Base-by-base conservation (phyloP, 2,329 filamentous ascomycete species). In the Sodiomyces alkalinus region DNA sequence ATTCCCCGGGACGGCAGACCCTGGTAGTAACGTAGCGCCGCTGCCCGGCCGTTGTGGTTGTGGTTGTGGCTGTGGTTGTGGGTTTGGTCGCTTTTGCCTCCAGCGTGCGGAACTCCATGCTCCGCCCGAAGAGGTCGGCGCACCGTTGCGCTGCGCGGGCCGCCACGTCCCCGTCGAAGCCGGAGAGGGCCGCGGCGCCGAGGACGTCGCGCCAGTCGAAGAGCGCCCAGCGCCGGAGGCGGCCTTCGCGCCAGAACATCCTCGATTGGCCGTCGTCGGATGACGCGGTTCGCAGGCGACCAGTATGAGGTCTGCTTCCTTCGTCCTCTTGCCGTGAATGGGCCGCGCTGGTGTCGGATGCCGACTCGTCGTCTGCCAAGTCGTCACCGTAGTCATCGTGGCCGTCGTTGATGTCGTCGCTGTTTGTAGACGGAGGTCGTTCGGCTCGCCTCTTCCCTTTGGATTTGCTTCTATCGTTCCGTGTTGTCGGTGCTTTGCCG, bases 151-250 rank as follows among this genome's bases (percentile, higher is more conserved):
- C 68, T 1, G 83, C 68, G 17, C 80, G 68, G 29, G 73, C 66
- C 9, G 94, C 52, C 1, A 74, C 77, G 1, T 56, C 49, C 0
- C 60, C 50, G 2, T 78, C 58, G 51, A 85, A 86, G 0, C 80
- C 82, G 2, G 68, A 68, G 27, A 92, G 54, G 0, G 80, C 67
- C 3, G 87, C 87, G 1, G 83, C 63, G 1, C 80, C 80, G 17
- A 94, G 54, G 2, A 94, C 68, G 39, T 92, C 81, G 39, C 74
- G 79, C 87, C 87, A 96, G 53, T 92, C 80, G 14, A 80, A 67
- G 9, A 72, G 55, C 10, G 49, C 60, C 46, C 48, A 61, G 28
- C 41, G 36, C 24, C 47, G 42, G 3, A 41, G 37, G 4, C 50
- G 41, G 6, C 16, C 30, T 40, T 50, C n/a, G 35, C 27, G 18